Base-by-base conservation (phyloP, 805 yeast genomes). In the Nakazawaea holstii region DNA sequence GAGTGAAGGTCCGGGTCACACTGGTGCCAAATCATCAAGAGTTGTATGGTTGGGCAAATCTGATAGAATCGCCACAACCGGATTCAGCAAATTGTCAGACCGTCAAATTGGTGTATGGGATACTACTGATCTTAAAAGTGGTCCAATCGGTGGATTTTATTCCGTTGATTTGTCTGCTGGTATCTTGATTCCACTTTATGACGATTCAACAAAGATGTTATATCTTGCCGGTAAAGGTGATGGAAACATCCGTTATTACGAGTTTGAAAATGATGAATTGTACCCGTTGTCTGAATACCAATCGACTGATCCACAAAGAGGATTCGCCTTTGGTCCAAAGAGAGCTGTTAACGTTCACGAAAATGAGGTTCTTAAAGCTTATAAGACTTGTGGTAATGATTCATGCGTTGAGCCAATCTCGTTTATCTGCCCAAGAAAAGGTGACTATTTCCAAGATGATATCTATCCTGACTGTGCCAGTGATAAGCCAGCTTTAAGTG, bases 171-270 rank as follows among this genome's bases (percentile, higher is more conserved):
- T 95, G 24, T 84, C 95, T 4, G 86, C 97, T 2, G 99, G 99
- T 57, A 87, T 94, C 37, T 70, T 91, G 64, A 86, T 94, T 78
- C 99, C 99, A 28, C 79, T 86, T 58, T 94, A 70, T 61, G 99
- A 94, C 62, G 86, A 80, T 27, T 77, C 86, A 32, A 90, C 87
- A 39, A 79, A 82, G 48, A 79, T 91, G 49, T 73, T 94, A 50
- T 94, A 85, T 60, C 70, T 94, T 52, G 98, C 96, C 30, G 99
- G 99, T 56, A 92, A 94, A 66, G 97, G 97, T 65, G 99, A 94
- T 65, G 98, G 98, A 58, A 94, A 92, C 64, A 88, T 94, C 59
- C 87, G 97, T 60, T 92, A 92, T 68, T 94, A 72, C 61, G 99
- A 94, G 70, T 89, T 78, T 64, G 89, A 82, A 52, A 80, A 87